Evolutionary conservation across 1,284 basidiomycete species (phyloP).

Genomic region (Marasmius oreades): DNA sequence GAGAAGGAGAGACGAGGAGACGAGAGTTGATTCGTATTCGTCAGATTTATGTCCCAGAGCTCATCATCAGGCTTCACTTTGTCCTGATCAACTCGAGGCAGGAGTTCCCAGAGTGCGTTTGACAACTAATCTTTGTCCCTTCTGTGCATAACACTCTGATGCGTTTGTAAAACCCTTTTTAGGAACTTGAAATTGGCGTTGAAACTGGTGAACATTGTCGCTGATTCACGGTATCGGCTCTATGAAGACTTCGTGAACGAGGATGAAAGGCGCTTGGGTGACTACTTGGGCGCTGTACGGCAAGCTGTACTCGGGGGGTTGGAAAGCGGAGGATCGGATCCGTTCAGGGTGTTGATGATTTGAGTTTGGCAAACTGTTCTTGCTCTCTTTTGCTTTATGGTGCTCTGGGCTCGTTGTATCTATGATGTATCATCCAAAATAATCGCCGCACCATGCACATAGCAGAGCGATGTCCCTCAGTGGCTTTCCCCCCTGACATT

Average conservation of each 20-base stretch:
- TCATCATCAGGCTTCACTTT: conserved; percentile 83
- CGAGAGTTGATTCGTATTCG: conserved; percentile 79
- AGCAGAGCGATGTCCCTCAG: too few species aligned
- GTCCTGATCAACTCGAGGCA: conserved; percentile 66
- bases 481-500: too few species aligned
- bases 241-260: conserved; percentile 83
- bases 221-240: conserved; percentile 83
- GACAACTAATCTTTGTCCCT: conserved; percentile 3
- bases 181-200: conserved; percentile 84
- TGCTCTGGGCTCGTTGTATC: too few species aligned
- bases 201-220: conserved; percentile 79
- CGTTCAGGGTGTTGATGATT: conserved; percentile 49
- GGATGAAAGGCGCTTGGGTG: conserved; percentile 51
- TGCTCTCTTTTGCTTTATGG: background rate
- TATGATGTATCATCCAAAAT: too few species aligned
- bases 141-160: conserved; percentile 1
- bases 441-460: too few species aligned
- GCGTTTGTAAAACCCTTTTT: conserved; percentile 3
- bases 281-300: conserved; percentile 72
- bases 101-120: conserved; percentile 68
- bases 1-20: conserved; percentile 52
- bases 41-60: conserved; percentile 87
- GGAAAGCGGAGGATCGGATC: conserved; percentile 70
- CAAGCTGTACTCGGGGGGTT: conserved; percentile 68
- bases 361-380: too few species aligned